phyloP scores from a whole-genome alignment of 169 alveolate genomes.

The Plasmodium gonderi region DNA sequence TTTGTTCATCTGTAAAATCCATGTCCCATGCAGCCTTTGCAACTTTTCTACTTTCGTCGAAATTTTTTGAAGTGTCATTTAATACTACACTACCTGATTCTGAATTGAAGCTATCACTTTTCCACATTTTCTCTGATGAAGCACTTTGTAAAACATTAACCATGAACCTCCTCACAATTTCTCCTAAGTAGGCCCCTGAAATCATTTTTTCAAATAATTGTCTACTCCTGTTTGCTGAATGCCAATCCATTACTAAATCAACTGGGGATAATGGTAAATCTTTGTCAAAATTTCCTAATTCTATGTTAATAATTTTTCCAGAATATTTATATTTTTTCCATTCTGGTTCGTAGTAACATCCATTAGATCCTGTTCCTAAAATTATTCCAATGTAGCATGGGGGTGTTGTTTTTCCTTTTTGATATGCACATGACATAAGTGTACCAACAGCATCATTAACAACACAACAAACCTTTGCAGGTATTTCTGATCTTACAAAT shows the following conservation, averaged over 20 bases:
- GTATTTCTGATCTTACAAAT: slow-evolving; percentile 82
- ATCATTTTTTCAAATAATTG: slow-evolving; percentile 90
- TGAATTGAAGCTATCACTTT: slow-evolving; percentile 79
- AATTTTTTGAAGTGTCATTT: slow-evolving; percentile 81
- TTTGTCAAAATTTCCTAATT: slow-evolving; percentile 90
- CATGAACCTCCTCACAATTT: slow-evolving; percentile 86
- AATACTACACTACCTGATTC: slow-evolving; percentile 81
- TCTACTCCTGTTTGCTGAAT: slow-evolving; percentile 89
- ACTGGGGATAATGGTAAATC: slow-evolving; percentile 88
- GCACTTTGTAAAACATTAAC: slow-evolving; percentile 81
- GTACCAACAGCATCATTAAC: slow-evolving; percentile 94
- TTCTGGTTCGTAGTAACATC: slow-evolving; percentile 91
- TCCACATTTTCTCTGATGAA: slow-evolving; percentile 88
- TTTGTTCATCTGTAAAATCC: slow-evolving; percentile 76
- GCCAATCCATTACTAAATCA: slow-evolving; percentile 86
- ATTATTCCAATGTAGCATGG: slow-evolving; percentile 89
- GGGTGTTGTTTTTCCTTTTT: slow-evolving; percentile 82
- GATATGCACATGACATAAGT: slow-evolving; percentile 90
- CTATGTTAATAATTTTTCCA: slow-evolving; percentile 90
- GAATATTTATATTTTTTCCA: slow-evolving; percentile 85
- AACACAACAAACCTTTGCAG: slow-evolving; percentile 85
- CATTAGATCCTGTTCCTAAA: slow-evolving; percentile 91
- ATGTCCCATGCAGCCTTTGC: slow-evolving; percentile 82
- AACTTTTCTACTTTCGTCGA: slow-evolving; percentile 76
- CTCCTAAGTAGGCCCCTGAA: slow-evolving; percentile 92